These are phyloP conservation scores for Piromyces finnis DNA, from an alignment of 192 early-diverging fungal genomes.

Conservation along the genomic window DNA sequence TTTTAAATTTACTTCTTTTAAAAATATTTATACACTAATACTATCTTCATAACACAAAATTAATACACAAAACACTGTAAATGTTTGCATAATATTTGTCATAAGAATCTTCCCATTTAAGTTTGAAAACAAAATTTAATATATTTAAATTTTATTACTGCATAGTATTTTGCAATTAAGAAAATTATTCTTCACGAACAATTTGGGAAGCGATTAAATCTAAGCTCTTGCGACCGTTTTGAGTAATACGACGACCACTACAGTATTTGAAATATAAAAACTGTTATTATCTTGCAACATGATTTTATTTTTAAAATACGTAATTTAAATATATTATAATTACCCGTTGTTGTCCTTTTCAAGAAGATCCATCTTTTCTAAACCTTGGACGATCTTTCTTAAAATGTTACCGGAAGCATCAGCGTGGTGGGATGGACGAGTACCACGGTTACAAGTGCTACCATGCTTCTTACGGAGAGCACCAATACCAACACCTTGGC, in stretches of 20 bases:
- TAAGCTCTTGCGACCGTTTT: constrained; percentile 94
- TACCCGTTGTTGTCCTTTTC: constrained; percentile 75
- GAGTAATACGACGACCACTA: constrained; percentile 88
- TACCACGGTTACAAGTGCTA: constrained; percentile 79
- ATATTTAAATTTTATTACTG: neutral
- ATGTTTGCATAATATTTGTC: neutral
- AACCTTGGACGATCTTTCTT: constrained; percentile 91
- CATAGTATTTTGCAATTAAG: neutral
- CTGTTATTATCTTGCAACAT: too few relatives aligned
- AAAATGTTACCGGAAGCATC: constrained; percentile 76
- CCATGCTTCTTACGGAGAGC: constrained; percentile 86
- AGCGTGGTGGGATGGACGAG: constrained; percentile 78
- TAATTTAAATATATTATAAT: too few relatives aligned
- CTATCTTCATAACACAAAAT: too few relatives aligned
- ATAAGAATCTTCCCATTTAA: neutral
- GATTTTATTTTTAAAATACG: too few relatives aligned
- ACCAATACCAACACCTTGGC: constrained; percentile 83
- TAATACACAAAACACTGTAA: too few relatives aligned
- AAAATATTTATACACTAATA: too few relatives aligned
- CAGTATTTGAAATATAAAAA: too few relatives aligned
- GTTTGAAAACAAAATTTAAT: neutral
- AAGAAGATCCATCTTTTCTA: constrained; percentile 96
- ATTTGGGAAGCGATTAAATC: constrained; percentile 82
- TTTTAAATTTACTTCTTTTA: too few relatives aligned
- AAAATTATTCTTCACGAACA: constrained; percentile 1